Evolutionary conservation across 2,329 filamentous ascomycete species (phyloP).

Genomic region (Chrysosporium keratinophilum): DNA sequence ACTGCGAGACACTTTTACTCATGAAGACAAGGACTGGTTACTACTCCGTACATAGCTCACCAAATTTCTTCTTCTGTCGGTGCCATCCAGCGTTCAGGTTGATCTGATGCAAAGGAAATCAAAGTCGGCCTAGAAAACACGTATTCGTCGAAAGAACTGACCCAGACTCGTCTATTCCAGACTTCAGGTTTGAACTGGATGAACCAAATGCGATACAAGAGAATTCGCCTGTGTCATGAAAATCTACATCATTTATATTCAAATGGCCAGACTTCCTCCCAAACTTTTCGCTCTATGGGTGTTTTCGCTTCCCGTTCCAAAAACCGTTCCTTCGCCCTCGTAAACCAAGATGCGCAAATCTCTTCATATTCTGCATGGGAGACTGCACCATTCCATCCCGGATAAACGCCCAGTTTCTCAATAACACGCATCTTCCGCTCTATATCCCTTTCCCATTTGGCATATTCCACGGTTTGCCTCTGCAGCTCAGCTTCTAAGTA

Average conservation of each 20-base stretch:
- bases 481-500: conserved; percentile 15
- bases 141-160: too few species aligned
- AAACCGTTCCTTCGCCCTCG: background rate
- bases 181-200: too few species aligned
- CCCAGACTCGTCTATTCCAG: too few species aligned
- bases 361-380: conserved; percentile 2
- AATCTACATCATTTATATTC: background rate
- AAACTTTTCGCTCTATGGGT: background rate
- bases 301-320: background rate
- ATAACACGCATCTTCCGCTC: conserved; percentile 16
- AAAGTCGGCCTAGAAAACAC: too few species aligned
- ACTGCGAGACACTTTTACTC: too few species aligned
- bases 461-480: conserved; percentile 12
- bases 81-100: too few species aligned
- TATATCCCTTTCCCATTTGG: conserved; percentile 16
- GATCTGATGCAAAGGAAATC: too few species aligned
- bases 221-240: too few species aligned
- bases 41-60: too few species aligned
- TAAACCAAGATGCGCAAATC: background rate
- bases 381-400: conserved; percentile 16
- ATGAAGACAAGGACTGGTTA: too few species aligned
- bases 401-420: conserved; percentile 16
- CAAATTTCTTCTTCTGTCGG: too few species aligned
- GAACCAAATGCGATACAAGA: too few species aligned
- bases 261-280: background rate